Evolutionary conservation across 257 asterid genomes (phyloP), one percentile per base, ranked within the genome.

Genomic region (Orobanche coerulescens): DNA sequence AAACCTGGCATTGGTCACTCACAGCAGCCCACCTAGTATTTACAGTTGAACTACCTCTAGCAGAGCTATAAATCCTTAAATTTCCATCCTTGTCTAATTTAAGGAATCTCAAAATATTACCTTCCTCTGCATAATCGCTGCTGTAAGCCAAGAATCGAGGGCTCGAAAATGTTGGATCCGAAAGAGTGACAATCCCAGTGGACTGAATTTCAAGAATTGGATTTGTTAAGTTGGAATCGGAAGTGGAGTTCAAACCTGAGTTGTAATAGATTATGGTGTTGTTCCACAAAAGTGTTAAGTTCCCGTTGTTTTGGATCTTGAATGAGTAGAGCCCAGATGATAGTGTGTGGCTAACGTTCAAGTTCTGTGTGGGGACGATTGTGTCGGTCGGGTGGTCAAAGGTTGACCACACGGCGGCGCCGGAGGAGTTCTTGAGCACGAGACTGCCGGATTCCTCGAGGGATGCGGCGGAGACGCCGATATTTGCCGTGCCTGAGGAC

Each of bases 1-100:
- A 90, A 62, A 90, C 95, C 47, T 61, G 79, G 55, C 97, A 90
- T 40, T 86, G 97, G 78, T 90, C 85, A 46, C 80, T 71, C 55
- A 90, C 74, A 19, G 95, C 95, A 67, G 97, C 80, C 97, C 97
- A 90, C 51, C 79, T 81, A 64, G 65, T 52, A 22, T 23, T 56
- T 66, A 55, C 43, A 30, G 37, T 59, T 11, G 88, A 83, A 76
- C 82, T 76, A n/a, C 85, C 85, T 55, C 51, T 69, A 3, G 61
- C 10, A 12, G 81, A 78, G 57, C 94, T 87, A 42, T 87, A 84
- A 68, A 90, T 82, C 37, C 90, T 79, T 66, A 90, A 73, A 79
- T 90, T 90, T 1, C 97, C 95, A 78, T 90, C 97, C 40, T 1
- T 31, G 23, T 84, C 97, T 31, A 90, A 65, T 67, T 76, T 82